These are phyloP conservation scores for Penicillium fimorum DNA, from an alignment of 495 filamentous ascomycete species.

Conservation along the genomic window DNA sequence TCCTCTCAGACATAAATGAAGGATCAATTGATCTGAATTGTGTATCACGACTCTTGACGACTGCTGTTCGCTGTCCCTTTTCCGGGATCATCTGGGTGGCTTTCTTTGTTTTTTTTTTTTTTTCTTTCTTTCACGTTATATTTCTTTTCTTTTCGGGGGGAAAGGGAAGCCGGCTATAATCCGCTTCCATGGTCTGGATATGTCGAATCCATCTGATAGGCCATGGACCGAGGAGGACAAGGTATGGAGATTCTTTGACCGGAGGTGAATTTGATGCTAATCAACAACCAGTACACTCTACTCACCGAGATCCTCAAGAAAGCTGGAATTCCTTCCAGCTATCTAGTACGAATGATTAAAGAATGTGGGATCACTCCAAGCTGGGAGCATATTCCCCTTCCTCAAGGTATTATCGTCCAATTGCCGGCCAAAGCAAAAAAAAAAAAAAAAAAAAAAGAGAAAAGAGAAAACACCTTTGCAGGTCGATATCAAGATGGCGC, in stretches of 20 bases:
- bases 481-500: slow-evolving; percentile 12
- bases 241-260: slow-evolving; percentile 37
- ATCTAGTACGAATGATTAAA: slow-evolving; percentile 51
- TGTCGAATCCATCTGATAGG: slow-evolving; percentile 49
- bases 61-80: slow-evolving; percentile 8
- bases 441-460: background rate
- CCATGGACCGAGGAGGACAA: slow-evolving; percentile 61
- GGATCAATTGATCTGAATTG: slow-evolving; percentile 2
- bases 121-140: background rate
- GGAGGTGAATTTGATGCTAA: slow-evolving; percentile 8
- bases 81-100: slow-evolving; percentile 34
- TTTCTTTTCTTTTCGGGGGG: slow-evolving; percentile 11
- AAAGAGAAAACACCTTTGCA: slow-evolving; percentile 10
- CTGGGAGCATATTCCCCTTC: slow-evolving; percentile 60
- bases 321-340: slow-evolving; percentile 47
- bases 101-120: slow-evolving; percentile 19
- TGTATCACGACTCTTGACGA: slow-evolving; percentile 10
- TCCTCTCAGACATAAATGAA: slow-evolving; percentile 5
- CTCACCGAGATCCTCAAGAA: slow-evolving; percentile 63
- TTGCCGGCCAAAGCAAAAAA: slow-evolving; percentile 3
- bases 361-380: slow-evolving; percentile 48
- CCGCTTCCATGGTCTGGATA: slow-evolving; percentile 47
- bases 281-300: slow-evolving; percentile 43
- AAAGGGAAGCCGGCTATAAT: slow-evolving; percentile 11
- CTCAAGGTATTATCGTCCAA: slow-evolving; percentile 41